These are phyloP conservation scores for Immersiella caudata DNA, from an alignment of 495 filamentous ascomycete species.

Conservation along the genomic window DNA sequence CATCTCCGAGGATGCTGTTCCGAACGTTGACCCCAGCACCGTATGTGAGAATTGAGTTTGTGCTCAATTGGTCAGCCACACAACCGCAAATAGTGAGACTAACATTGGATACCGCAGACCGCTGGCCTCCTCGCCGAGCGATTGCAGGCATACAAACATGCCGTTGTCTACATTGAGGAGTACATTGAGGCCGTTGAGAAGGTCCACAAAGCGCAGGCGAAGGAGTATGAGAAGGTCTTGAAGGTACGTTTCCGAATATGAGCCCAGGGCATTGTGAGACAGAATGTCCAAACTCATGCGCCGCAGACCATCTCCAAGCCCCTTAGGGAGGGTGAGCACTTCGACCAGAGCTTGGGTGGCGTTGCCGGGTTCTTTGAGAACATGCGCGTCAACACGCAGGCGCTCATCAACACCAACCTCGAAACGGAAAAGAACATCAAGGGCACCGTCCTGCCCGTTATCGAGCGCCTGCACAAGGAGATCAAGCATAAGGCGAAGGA, in stretches of 20 bases:
- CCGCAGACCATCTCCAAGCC: slow-evolving; percentile 79
- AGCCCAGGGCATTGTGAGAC: background rate
- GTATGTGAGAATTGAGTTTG: slow-evolving; percentile 46
- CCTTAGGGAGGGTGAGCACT: slow-evolving; percentile 84
- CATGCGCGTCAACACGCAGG: slow-evolving; percentile 87
- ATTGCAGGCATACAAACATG: slow-evolving; percentile 93
- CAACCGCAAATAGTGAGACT: background rate
- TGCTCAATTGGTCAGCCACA: background rate
- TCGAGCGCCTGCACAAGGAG: slow-evolving; percentile 90
- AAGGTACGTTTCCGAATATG: slow-evolving; percentile 59
- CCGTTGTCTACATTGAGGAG: slow-evolving; percentile 84
- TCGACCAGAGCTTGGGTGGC: slow-evolving; percentile 82
- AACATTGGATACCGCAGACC: slow-evolving; percentile 51
- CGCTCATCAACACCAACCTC: slow-evolving; percentile 79
- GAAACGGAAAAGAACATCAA: slow-evolving; percentile 90
- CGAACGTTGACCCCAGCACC: slow-evolving; percentile 77
- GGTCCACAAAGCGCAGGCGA: slow-evolving; percentile 77
- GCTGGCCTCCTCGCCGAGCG: slow-evolving; percentile 80
- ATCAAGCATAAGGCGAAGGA: slow-evolving; percentile 96
- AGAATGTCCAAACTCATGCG: background rate
- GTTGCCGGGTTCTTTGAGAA: slow-evolving; percentile 90
- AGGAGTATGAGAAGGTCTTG: slow-evolving; percentile 93
- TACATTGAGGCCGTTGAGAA: slow-evolving; percentile 85
- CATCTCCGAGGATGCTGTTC: slow-evolving; percentile 64
- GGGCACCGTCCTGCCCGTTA: slow-evolving; percentile 76